Evolutionary conservation across 345 rosid species (phyloP).

Genomic region (Limnanthes douglasii): DNA sequence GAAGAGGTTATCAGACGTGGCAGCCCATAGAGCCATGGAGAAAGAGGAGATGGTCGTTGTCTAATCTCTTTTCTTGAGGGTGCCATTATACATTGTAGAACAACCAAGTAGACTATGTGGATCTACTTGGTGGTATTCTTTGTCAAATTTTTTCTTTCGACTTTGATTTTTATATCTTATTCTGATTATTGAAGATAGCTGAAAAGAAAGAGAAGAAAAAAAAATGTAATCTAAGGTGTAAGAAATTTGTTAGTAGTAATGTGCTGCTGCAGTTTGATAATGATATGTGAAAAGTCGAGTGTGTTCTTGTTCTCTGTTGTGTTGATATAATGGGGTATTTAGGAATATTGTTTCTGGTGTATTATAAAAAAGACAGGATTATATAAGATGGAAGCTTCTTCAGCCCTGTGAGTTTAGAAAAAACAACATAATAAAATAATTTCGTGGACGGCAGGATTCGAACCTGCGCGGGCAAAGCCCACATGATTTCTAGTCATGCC

Average conservation of each 20-base stretch:
- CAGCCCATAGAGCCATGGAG: slow-evolving; percentile 33
- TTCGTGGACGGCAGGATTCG: too few relatives aligned
- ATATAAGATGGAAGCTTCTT: too few relatives aligned
- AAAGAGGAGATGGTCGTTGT: slow-evolving; percentile 34
- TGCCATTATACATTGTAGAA: too few relatives aligned
- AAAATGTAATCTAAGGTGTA: slow-evolving; percentile 22
- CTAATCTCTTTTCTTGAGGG: slow-evolving; percentile 11
- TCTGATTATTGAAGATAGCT: slow-evolving; percentile 15
- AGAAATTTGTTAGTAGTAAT: slow-evolving; percentile 17
- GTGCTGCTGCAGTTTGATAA: slow-evolving; percentile 26
- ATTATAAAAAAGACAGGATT: too few relatives aligned
- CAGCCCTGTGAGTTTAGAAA: too few relatives aligned
- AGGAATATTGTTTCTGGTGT: too few relatives aligned
- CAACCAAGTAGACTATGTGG: too few relatives aligned
- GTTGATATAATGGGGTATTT: too few relatives aligned
- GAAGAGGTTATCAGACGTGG: slow-evolving; percentile 67
- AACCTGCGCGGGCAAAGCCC: slow-evolving; percentile 93
- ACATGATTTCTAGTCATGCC: slow-evolving; percentile 98
- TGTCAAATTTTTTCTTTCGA: slow-evolving; percentile 1
- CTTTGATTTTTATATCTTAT: slow-evolving; percentile 5
- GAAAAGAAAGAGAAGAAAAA: slow-evolving; percentile 11
- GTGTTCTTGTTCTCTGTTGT: slow-evolving; percentile 6
- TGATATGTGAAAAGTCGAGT: slow-evolving; percentile 10
- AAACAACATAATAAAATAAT: too few relatives aligned
- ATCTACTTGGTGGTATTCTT: slow-evolving; percentile 33